Conservation (phyloP, 2,329 filamentous ascomycete species). For the Mycogone perniciosa region DNA sequence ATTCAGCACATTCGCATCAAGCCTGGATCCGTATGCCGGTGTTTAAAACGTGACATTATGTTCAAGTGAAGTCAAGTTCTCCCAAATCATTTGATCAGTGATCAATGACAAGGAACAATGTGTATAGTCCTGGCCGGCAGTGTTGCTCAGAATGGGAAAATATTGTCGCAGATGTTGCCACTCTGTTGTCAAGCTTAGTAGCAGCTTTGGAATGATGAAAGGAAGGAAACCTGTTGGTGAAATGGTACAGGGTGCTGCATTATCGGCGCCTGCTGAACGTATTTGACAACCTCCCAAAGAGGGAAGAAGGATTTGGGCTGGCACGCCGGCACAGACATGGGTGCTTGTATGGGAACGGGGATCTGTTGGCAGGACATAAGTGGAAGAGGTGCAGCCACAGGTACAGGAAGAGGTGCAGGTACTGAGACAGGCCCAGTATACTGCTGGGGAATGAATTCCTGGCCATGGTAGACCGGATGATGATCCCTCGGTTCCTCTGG, state of each 20-base stretch:
- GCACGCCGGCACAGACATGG: conserved; percentile 31
- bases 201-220: conserved; percentile 47
- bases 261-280: conserved; percentile 43
- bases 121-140: too few species aligned
- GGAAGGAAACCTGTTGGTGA: conserved; percentile 46
- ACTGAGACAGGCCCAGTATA: conserved; percentile 35
- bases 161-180: too few species aligned
- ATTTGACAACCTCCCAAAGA: conserved; percentile 48
- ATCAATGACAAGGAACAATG: neutral
- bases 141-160: too few species aligned
- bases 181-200: conserved; percentile 25
- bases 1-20: neutral
- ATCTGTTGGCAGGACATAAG: conserved; percentile 27
- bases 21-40: neutral
- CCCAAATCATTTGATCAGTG: neutral
- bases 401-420: conserved; percentile 20
- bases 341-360: conserved; percentile 26
- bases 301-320: conserved; percentile 43
- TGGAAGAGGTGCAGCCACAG: conserved; percentile 15
- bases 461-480: conserved; percentile 32
- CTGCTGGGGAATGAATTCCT: conserved; percentile 42
- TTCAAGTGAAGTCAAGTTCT: conserved; percentile 1
- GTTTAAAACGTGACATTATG: neutral
- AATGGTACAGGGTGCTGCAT: conserved; percentile 46
- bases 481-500: conserved; percentile 38